Conservation (phyloP, 163 green algal genomes). For the Chlorella variabilis region DNA sequence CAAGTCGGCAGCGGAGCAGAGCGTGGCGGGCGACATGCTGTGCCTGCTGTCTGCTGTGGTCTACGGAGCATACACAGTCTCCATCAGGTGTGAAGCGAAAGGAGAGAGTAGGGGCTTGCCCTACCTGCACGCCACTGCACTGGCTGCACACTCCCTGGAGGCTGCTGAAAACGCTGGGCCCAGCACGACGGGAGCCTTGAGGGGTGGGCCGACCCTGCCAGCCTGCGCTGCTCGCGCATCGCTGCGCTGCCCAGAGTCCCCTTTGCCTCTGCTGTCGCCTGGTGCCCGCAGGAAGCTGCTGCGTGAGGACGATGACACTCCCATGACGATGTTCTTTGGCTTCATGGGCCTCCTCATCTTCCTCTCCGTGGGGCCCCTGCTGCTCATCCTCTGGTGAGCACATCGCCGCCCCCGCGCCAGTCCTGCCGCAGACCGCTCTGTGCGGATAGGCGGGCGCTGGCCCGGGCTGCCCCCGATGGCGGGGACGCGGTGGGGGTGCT, state of each 20-base stretch:
- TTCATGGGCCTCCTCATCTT: conserved; percentile 86
- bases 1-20: neutral
- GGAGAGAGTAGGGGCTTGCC: neutral
- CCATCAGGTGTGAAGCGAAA: conserved; percentile 34
- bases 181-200: no score
- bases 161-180: no score
- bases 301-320: conserved; percentile 61
- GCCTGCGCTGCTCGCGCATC: no score
- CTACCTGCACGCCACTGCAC: no score
- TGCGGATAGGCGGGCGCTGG: neutral
- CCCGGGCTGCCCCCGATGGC: no score
- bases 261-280: no score
- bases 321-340: conserved; percentile 87
- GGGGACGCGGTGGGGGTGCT: no score
- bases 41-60: conserved; percentile 79
- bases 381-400: conserved; percentile 48
- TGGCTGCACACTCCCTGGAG: no score
- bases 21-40: conserved; percentile 78
- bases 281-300: conserved; percentile 61
- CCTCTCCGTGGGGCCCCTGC: conserved; percentile 64
- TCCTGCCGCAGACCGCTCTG: no score
- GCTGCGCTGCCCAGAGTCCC: no score
- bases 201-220: no score
- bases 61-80: conserved; percentile 90
- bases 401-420: no score